phyloP scores from a whole-genome alignment of 257 asterid species.

The Solanum ossicruentum region DNA sequence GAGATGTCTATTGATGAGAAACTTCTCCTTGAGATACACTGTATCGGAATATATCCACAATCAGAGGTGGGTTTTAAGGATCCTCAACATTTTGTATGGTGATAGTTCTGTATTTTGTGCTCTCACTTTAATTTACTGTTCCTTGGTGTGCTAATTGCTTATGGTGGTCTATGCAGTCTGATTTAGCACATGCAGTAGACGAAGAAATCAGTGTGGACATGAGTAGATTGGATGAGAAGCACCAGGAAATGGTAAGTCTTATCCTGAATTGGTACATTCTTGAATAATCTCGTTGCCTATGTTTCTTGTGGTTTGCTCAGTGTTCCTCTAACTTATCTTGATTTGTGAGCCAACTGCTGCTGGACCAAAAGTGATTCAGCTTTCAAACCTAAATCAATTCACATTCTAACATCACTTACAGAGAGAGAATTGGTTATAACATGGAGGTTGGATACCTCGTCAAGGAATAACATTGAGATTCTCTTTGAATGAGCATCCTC shows the following conservation, averaged over 20 bases:
- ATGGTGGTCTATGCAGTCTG: slow-evolving; percentile 24
- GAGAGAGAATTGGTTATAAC: not conserved
- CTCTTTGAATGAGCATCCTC: not conserved
- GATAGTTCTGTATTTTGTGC: slow-evolving; percentile 5
- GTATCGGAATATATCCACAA: slow-evolving; percentile 76
- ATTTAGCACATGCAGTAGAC: slow-evolving; percentile 40
- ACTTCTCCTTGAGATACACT: slow-evolving; percentile 62
- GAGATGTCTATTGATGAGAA: slow-evolving; percentile 65
- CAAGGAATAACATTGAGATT: not conserved
- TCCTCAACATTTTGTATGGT: slow-evolving; percentile 1
- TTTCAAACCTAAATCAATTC: not conserved
- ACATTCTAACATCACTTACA: not conserved
- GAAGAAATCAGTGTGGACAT: slow-evolving; percentile 49
- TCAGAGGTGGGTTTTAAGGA: slow-evolving; percentile 40
- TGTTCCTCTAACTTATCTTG: not conserved
- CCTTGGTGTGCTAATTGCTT: slow-evolving; percentile 1
- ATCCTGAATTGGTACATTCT: not conserved
- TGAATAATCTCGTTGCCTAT: not conserved
- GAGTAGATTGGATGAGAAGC: slow-evolving; percentile 42
- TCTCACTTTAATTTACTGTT: not conserved
- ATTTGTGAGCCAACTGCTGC: not conserved
- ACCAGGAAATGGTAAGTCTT: slow-evolving; percentile 57
- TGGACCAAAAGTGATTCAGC: not conserved
- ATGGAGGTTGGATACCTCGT: not conserved
- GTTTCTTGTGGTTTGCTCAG: not conserved